Conservation (phyloP, 495 filamentous ascomycete genomes). For the Hypomontagnella submonticulosa region DNA sequence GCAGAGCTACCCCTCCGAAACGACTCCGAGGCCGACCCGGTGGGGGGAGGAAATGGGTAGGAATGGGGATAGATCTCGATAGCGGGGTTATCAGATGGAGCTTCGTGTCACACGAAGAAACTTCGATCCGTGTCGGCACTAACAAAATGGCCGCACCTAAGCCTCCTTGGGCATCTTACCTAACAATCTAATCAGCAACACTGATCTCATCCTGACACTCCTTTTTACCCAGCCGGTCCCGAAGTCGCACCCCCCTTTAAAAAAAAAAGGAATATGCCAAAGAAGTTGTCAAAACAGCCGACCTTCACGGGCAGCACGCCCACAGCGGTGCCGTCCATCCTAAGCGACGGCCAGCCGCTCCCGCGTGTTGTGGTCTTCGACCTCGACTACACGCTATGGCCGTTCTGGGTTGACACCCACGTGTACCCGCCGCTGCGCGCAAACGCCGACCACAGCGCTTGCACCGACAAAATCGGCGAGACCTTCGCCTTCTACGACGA, state of each 20-base stretch:
- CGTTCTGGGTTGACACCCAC: constrained; percentile 97
- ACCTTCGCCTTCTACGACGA: constrained; percentile 83
- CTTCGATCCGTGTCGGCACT: constrained; percentile 19
- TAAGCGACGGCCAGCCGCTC: constrained; percentile 81
- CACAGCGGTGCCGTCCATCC: constrained; percentile 37
- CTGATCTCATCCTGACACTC: background rate
- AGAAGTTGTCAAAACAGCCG: constrained; percentile 46
- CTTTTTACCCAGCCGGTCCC: background rate
- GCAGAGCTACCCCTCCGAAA: constrained; percentile 13
- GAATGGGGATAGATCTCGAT: no score
- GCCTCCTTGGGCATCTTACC: background rate
- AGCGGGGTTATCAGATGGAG: no score
- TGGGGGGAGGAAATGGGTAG: no score
- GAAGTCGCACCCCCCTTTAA: background rate
- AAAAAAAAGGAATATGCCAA: constrained; percentile 14
- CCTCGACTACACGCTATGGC: constrained; percentile 97
- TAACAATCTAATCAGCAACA: constrained; percentile 3
- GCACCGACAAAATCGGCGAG: constrained; percentile 74
- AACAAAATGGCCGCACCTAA: constrained; percentile 14
- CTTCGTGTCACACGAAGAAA: background rate
- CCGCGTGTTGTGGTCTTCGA: constrained; percentile 92
- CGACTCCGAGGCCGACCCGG: constrained; percentile 9
- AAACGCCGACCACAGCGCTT: constrained; percentile 62
- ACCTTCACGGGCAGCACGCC: constrained; percentile 28
- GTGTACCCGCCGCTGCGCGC: constrained; percentile 80